These are phyloP conservation scores for Protea cynaroides DNA, from an alignment of 164 flowering plant species.

Conservation along the genomic window DNA sequence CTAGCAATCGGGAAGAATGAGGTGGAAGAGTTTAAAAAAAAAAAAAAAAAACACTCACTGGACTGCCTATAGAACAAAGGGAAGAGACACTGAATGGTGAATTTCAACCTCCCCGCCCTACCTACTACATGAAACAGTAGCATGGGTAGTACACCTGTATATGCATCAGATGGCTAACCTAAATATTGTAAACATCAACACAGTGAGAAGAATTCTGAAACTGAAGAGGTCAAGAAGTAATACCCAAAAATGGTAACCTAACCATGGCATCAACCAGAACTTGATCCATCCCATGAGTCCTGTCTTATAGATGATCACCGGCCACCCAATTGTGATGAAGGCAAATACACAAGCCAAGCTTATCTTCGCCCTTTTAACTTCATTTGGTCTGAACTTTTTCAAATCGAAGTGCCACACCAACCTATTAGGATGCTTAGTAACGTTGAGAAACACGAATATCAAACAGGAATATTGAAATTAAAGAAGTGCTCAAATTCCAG, in stretches of 20 bases:
- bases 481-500: background rate
- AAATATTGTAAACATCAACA: background rate
- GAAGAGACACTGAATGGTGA: background rate
- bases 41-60: no score
- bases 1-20: background rate
- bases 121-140: background rate
- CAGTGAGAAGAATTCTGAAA: background rate
- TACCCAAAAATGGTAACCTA: constrained; percentile 98
- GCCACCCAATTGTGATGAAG: constrained; percentile 91
- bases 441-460: constrained; percentile 2
- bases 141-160: no score
- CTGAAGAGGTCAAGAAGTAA: constrained; percentile 10
- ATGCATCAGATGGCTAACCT: background rate
- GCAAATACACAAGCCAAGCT: constrained; percentile 89
- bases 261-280: constrained; percentile 97
- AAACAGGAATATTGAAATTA: background rate
- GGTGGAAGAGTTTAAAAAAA: background rate
- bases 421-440: constrained; percentile 33
- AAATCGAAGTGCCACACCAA: constrained; percentile 75
- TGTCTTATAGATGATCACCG: constrained; percentile 65
- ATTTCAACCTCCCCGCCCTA: background rate
- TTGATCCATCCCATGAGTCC: constrained; percentile 86
- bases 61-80: background rate
- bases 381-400: constrained; percentile 79
- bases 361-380: constrained; percentile 80